phyloP scores from a whole-genome alignment of 495 filamentous ascomycete species.

The Lichina pygmaea region DNA sequence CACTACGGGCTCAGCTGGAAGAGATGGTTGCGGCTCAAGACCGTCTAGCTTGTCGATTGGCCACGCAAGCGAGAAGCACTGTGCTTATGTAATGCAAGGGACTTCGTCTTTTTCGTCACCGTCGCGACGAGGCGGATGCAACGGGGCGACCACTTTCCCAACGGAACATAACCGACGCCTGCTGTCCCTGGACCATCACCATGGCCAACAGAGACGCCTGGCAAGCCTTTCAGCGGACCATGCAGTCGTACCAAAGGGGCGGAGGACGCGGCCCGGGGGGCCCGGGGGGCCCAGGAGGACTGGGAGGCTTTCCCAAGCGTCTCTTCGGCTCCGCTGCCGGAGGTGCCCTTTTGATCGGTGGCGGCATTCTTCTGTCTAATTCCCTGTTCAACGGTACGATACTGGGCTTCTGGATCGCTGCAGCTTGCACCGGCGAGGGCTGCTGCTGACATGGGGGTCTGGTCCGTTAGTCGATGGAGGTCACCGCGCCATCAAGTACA shows the following conservation, averaged over 20 bases:
- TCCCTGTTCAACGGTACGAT: slow-evolving; percentile 69
- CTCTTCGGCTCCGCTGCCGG: slow-evolving; percentile 25
- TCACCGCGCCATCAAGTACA: slow-evolving; percentile 97
- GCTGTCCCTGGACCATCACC: background rate
- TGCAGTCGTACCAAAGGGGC: slow-evolving; percentile 22
- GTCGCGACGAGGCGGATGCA: too few relatives aligned
- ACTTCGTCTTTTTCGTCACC: too few relatives aligned
- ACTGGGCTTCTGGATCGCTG: background rate
- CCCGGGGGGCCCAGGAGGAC: slow-evolving; percentile 12
- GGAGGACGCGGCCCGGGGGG: slow-evolving; percentile 16
- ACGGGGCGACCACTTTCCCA: too few relatives aligned
- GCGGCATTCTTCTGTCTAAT: slow-evolving; percentile 40
- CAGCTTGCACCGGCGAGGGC: background rate
- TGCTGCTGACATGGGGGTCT: background rate
- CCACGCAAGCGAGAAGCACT: too few relatives aligned
- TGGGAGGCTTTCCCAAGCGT: slow-evolving; percentile 12
- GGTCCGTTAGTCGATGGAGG: slow-evolving; percentile 60
- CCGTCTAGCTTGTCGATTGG: too few relatives aligned
- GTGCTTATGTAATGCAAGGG: too few relatives aligned
- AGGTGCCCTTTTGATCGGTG: slow-evolving; percentile 35
- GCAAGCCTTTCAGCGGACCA: slow-evolving; percentile 31
- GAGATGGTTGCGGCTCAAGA: too few relatives aligned
- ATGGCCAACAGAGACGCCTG: slow-evolving; percentile 26
- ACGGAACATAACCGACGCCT: too few relatives aligned
- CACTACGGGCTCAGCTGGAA: too few relatives aligned